Percentiles rank a stretch among this genome's conserved stretches.
phyloP scores from a whole-genome alignment of 2,329 filamentous ascomycete genomes.

The Monosporascus sp. region DNA sequence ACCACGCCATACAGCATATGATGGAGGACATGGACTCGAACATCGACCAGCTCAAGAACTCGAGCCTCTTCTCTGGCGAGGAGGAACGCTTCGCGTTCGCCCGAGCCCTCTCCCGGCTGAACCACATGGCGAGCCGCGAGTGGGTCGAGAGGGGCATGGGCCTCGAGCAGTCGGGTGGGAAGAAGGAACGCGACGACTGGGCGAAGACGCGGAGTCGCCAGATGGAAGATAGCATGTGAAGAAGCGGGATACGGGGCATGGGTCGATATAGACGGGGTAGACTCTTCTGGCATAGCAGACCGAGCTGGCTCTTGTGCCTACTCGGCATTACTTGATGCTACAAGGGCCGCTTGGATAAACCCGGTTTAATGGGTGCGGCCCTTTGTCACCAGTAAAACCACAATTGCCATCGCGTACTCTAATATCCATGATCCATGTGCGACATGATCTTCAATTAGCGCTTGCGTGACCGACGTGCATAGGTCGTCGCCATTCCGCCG shows the following conservation, averaged over 20 bases:
- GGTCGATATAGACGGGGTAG: background rate
- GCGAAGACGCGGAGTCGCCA: constrained; percentile 60
- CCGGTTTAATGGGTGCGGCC: too few relatives aligned
- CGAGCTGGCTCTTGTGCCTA: too few relatives aligned
- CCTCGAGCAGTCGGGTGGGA: constrained; percentile 58
- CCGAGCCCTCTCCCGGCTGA: constrained; percentile 74
- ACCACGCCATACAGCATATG: constrained; percentile 69
- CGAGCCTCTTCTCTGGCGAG: constrained; percentile 84
- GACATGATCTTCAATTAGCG: too few relatives aligned
- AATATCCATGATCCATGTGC: too few relatives aligned
- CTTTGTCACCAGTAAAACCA: too few relatives aligned
- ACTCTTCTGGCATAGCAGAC: background rate
- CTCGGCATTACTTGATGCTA: too few relatives aligned
- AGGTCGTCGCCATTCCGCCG: too few relatives aligned
- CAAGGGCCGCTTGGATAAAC: too few relatives aligned
- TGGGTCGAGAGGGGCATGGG: constrained; percentile 85
- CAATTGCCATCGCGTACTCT: too few relatives aligned
- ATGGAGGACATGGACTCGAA: constrained; percentile 86
- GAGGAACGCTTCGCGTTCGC: constrained; percentile 97
- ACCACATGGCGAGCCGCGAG: constrained; percentile 88
- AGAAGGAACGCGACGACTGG: constrained; percentile 61
- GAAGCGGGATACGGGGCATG: background rate
- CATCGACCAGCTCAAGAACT: constrained; percentile 78
- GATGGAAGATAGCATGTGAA: constrained; percentile 62
- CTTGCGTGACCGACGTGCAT: too few relatives aligned